Base-by-base conservation (phyloP, 106 monocot species). In the Posidonia australis region DNA sequence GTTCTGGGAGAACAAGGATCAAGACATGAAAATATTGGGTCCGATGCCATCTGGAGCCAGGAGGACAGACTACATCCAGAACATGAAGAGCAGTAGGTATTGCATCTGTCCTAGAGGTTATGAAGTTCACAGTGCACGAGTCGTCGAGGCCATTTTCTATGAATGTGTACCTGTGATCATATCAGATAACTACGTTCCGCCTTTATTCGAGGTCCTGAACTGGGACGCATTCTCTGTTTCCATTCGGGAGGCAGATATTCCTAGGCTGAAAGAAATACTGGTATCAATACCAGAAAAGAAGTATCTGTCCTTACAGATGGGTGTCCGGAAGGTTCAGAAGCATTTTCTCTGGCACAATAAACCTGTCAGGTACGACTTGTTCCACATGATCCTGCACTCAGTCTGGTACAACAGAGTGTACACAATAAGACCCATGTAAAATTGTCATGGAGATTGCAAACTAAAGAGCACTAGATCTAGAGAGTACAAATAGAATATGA, bases 41-140 rank as follows among this genome's bases (percentile, higher is more conserved):
- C 83, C 82, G 18, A 65, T 77, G 64, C 78, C 77, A 36, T 46
- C 20, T 12, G 29, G n/a, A 1, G 73, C 57, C 0, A 42, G 47
- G 17, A 66, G 46, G 58, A 75, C 57, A 63, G 68, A 13, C 14
- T 89, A 84, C 67, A 54, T 70, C 24, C 41, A 76, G 44, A 60
- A 77, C 69, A 89, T 82, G 89, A 82, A 85, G 52, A 82, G 13
- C 43, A 85, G 84, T 70, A 82, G 71, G 60, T 89, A 84, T 58
- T 85, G 89, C 70, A 66, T 89, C 58, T 89, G 89, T 63, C 82
- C 89, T 0, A 79, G 76, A 44, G 89, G 89, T 0, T 82, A 82
- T 20, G 85, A 89, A 32, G 89, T 82, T 16, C 75, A 80, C 64
- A 89, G 82, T 54, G 77, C 89, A 11, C 36, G 89, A 6, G 58